Conservation (phyloP, 345 rosid genomes). For the Arabis hirsuta region DNA sequence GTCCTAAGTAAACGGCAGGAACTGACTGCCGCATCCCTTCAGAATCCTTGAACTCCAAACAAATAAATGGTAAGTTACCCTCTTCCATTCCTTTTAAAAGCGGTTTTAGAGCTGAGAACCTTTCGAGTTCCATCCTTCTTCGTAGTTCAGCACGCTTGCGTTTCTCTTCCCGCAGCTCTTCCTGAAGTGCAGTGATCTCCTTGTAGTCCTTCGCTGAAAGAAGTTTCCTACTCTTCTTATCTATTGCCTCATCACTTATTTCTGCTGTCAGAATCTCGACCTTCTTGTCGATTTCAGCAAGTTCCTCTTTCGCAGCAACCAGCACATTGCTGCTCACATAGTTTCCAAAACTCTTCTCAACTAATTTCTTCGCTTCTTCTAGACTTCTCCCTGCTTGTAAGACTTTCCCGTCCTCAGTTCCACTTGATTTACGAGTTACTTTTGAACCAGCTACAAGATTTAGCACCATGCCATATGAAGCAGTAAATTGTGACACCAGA, state of each 20-base stretch:
- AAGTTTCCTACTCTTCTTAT: conserved; percentile 72
- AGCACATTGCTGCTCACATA: conserved; percentile 91
- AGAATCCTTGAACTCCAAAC: conserved; percentile 80
- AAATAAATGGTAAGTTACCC: conserved; percentile 75
- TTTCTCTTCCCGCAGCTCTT: conserved; percentile 74
- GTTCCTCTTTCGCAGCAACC: conserved; percentile 93
- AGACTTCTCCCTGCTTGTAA: conserved; percentile 73
- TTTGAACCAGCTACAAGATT: conserved; percentile 86
- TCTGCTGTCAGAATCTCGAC: conserved; percentile 68
- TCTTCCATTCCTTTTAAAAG: conserved; percentile 68
- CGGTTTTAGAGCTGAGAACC: conserved; percentile 69
- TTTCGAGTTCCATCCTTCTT: conserved; percentile 62
- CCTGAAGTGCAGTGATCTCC: conserved; percentile 76
- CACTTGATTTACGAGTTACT: conserved; percentile 63
- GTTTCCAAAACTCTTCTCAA: conserved; percentile 95
- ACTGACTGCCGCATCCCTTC: conserved; percentile 71
- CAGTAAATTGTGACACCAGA: conserved; percentile 92
- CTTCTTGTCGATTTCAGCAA: conserved; percentile 70
- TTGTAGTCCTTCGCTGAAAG: conserved; percentile 66
- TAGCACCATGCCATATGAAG: conserved; percentile 98
- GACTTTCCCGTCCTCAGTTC: conserved; percentile 54
- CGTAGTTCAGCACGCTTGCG: conserved; percentile 65
- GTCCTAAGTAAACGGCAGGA: conserved; percentile 82
- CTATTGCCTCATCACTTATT: conserved; percentile 79
- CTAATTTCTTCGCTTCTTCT: conserved; percentile 92